phyloP scores from a whole-genome alignment of 2,329 filamentous ascomycete species.

The Pseudogymnoascus sp. region DNA sequence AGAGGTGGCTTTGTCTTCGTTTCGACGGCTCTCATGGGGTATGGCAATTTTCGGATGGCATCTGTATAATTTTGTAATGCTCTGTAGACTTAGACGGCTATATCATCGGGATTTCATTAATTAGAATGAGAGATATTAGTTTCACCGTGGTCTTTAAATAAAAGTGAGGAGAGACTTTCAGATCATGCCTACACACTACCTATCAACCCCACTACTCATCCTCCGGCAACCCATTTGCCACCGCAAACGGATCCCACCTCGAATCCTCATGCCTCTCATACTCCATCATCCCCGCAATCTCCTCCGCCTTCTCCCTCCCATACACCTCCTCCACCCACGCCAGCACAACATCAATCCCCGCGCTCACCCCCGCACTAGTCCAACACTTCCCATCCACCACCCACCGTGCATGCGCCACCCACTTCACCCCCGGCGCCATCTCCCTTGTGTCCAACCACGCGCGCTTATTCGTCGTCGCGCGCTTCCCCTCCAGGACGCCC shows the following conservation, averaged over 20 bases:
- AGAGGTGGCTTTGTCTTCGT: too few species aligned
- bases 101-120: background rate
- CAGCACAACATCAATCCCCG: conserved; percentile 53
- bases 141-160: background rate
- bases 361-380: conserved; percentile 54
- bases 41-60: too few species aligned
- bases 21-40: too few species aligned
- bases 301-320: conserved; percentile 41
- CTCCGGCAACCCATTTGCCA: conserved; percentile 12
- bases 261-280: conserved; percentile 47
- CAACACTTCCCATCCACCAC: conserved; percentile 58
- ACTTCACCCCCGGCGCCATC: conserved; percentile 43
- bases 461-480: conserved; percentile 59
- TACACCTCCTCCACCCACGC: conserved; percentile 47
- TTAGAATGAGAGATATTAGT: background rate
- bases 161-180: too few species aligned
- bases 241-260: conserved; percentile 46
- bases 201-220: background rate
- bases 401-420: conserved; percentile 55
- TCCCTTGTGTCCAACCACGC: conserved; percentile 41
- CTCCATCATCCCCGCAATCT: conserved; percentile 44
- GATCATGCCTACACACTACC: background rate
- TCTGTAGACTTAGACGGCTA: background rate
- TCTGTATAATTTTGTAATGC: background rate
- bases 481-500: conserved; percentile 49